Base-by-base conservation (phyloP, 2,329 filamentous ascomycete species). In the Nothophaeocryptopus gaeumannii region DNA sequence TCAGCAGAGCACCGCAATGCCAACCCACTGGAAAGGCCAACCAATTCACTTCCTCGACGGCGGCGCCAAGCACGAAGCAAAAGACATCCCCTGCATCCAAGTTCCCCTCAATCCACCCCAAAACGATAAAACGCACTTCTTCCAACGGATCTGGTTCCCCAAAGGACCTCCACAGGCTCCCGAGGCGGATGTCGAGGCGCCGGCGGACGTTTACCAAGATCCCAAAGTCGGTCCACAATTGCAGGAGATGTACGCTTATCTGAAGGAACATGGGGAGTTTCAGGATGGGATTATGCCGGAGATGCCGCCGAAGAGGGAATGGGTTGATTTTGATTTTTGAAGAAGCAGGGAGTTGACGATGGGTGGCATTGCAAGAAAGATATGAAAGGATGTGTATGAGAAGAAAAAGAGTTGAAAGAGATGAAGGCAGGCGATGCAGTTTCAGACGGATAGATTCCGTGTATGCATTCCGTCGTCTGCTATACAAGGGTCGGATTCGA, bases 231-330 rank as follows among this genome's bases (percentile, higher is more conserved):
- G 74, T 0, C 70, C 72, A 53, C 62, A 63, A 12, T 50, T 82
- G 34, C 80, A 80, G 62, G 75, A 74, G 33, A 78, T 81, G 39
- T 95, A 91, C 72, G 73, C 75, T 51, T 75, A 78, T 38, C 83
- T 90, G 64, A 73, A 78, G 39, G 75, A 81, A 55, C 80, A 80
- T 14, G 88, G 88, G 0, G 70, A 67, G 30, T 96, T 95, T 67
- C 76, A 79, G 36, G 82, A 82, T 32, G 85, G 84, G 0, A 62
- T 83, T 5, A 86, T 96, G 72, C 91, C 91, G 0, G 78, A 86
- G 59, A 72, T 89, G 39, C 88, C 91, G 14, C 91, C 91, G 0
- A 84, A 84, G 69, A 77, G 82, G 54, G 89, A 92, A 63, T 92
- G 84, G 76, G 53, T 67, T 84, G 83, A 58, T 8, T 67, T 53